Percentiles rank a stretch among this genome's conserved stretches.
phyloP scores from a whole-genome alignment of 2,329 filamentous ascomycete genomes.

The Paecilomyces formosus region DNA sequence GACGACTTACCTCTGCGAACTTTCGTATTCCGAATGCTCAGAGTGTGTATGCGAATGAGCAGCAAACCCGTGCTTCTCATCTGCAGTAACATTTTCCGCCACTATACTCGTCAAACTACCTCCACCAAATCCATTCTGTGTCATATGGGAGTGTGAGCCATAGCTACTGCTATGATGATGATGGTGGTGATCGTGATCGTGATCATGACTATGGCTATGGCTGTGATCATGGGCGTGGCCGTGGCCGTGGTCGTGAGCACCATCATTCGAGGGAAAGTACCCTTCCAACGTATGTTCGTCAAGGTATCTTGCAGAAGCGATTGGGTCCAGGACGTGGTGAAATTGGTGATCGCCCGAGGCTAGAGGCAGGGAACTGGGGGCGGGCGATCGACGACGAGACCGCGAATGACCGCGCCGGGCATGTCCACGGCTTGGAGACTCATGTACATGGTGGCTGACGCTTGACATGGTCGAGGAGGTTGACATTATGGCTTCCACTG shows the following conservation, averaged over 20 bases:
- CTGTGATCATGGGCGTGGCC: conserved; percentile 19
- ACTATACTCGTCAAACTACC: background rate
- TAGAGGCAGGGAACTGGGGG: conserved; percentile 17
- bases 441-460: conserved; percentile 19
- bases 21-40: background rate
- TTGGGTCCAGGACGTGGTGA: conserved; percentile 6
- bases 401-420: conserved; percentile 26
- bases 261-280: conserved; percentile 7
- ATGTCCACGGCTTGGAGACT: conserved; percentile 18
- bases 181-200: conserved; percentile 20
- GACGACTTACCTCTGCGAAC: background rate
- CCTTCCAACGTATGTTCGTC: background rate
- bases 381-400: conserved; percentile 22
- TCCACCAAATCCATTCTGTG: background rate
- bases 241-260: conserved; percentile 16
- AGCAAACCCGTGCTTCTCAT: background rate
- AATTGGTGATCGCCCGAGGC: conserved; percentile 12
- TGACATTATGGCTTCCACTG: conserved; percentile 21
- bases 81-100: background rate
- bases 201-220: conserved; percentile 22
- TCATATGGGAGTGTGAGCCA: conserved; percentile 1
- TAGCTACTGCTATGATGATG: background rate
- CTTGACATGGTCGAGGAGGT: conserved; percentile 21
- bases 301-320: background rate
- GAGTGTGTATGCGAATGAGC: background rate